A percentile compares a stretch with the other conserved stretches of the same genome.
Evolutionary conservation across 345 rosid species (phyloP).

Genomic region (Pelargonium nanum): DNA sequence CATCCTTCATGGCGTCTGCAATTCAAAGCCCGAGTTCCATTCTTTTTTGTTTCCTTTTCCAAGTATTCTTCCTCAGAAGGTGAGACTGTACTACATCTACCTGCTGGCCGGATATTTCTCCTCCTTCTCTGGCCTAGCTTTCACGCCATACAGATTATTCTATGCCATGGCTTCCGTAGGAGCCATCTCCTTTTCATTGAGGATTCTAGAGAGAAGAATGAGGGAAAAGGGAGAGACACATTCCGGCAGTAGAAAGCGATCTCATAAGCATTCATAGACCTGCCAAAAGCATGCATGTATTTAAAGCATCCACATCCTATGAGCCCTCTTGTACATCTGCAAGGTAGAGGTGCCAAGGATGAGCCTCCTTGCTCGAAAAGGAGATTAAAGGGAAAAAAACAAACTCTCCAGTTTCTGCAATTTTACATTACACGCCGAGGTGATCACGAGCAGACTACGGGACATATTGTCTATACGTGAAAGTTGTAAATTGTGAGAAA

Average conservation of each 20-base stretch:
- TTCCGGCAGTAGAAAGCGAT: constrained; percentile 51
- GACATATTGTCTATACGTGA: too few species aligned
- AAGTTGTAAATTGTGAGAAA: too few species aligned
- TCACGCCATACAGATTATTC: constrained; percentile 71
- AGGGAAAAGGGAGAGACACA: constrained; percentile 39
- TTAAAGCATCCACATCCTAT: neutral
- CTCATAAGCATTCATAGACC: constrained; percentile 54
- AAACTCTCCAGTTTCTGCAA: too few species aligned
- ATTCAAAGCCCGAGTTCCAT: constrained; percentile 51
- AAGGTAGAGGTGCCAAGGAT: too few species aligned
- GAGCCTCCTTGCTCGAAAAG: too few species aligned
- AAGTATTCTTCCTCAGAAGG: constrained; percentile 27
- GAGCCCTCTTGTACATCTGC: too few species aligned
- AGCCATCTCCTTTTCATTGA: constrained; percentile 35
- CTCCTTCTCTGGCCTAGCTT: constrained; percentile 57
- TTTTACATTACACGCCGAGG: too few species aligned
- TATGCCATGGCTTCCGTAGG: constrained; percentile 71
- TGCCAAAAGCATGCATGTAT: neutral
- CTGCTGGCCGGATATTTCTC: constrained; percentile 58
- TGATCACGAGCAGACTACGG: too few species aligned
- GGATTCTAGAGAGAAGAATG: constrained; percentile 41
- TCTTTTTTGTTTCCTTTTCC: constrained; percentile 36
- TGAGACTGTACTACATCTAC: constrained; percentile 44
- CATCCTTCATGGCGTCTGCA: constrained; percentile 54
- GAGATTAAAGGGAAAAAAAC: too few species aligned